Evolutionary conservation across 2,329 filamentous ascomycete genomes (phyloP), one percentile per base, ranked within the genome.

Genomic region (Capronia americana): DNA sequence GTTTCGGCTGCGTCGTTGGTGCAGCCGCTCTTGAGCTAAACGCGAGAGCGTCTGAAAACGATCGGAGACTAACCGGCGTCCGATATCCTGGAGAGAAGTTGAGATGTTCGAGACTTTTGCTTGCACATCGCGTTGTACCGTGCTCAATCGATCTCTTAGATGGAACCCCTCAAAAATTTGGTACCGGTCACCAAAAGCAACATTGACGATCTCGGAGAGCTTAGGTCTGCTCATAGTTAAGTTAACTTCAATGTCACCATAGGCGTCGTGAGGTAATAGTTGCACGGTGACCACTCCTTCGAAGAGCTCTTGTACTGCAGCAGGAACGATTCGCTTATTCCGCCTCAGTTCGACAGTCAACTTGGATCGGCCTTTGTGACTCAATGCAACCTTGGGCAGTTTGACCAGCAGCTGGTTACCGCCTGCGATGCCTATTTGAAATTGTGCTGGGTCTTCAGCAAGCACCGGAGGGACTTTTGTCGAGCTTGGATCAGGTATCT

Each of bases 221-320:
- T 78, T 62, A 28, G 71, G 71, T 17, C 79, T 75, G 60, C 72
- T 74, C 56, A 77, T 77, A 41, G 74, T 76, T 55, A 86, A 79
- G 34, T 79, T 82, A 44, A 86, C 77, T 65, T 84, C 81, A 68
- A 86, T 76, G 24, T 75, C 68, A 2, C 84, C 82, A 61, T 81
- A 78, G 10, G 83, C 79, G 71, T 86, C 81, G 64, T 82, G 80
- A 51, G 80, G 78, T 57, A 83, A 80, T 17, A 86, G 74, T 30
- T 80, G 80, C 44, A 87, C 75, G 14, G 82, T 79, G 69, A 86
- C 86, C 7, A 85, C 81, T 8, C 84, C 84, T 38, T 84, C 82
- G 64, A 86, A 83, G 8, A 86, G 78, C 53, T 79, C 80, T 44
- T 81, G 82, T n/a, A 83, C 74, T 64, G 83, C 77, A 64, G 82